Base-by-base conservation (phyloP, 2,329 filamentous ascomycete genomes). In the Cercospora zeina region DNA sequence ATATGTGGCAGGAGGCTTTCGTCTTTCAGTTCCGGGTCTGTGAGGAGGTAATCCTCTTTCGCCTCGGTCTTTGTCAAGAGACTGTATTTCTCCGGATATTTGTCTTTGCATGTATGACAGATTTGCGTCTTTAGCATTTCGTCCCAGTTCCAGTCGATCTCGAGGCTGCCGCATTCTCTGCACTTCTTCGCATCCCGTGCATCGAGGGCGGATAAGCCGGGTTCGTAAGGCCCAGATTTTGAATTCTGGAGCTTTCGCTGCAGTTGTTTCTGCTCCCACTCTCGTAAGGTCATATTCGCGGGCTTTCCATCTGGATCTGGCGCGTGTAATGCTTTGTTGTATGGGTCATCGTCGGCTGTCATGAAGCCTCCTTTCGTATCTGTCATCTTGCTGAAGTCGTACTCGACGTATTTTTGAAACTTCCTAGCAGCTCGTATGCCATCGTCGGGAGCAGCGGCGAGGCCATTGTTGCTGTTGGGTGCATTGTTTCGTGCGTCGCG, bases 341-440 rank as follows among this genome's bases (percentile, higher is more conserved):
- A 86, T 0, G 95, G 95, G 76, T 99, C 95, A 73, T 99, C 95
- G 65, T 93, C 90, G 0, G 85, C 84, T n/a, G 89, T 90, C 67
- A 99, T 78, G 76, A 99, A 99, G 0, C 95, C 95, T 65, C 95
- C 95, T 74, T 97, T 97, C 0, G 93, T 97, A 75, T 99, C 95
- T 6, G 89, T 96, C 92, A 99, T 97, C 78, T 93, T 89, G 74
- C 90, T 93, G 78, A 99, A 95, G 76, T 99, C 95, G 78, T 97
- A 97, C 73, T 99, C 95, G 72, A 99, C 93, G 74, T 89, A 97
- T 75, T 95, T 93, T 64, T 90, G 87, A 69, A 97, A 97, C 72
- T 96, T 97, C 71, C 87, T 85, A 39, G 91, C 90, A 0, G 93
- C 89, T 59, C 87, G 87, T 54, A 96, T 87, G 63, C 74, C 79